Conservation (phyloP, 495 filamentous ascomycete genomes). For the Achaetomiella virescens region DNA sequence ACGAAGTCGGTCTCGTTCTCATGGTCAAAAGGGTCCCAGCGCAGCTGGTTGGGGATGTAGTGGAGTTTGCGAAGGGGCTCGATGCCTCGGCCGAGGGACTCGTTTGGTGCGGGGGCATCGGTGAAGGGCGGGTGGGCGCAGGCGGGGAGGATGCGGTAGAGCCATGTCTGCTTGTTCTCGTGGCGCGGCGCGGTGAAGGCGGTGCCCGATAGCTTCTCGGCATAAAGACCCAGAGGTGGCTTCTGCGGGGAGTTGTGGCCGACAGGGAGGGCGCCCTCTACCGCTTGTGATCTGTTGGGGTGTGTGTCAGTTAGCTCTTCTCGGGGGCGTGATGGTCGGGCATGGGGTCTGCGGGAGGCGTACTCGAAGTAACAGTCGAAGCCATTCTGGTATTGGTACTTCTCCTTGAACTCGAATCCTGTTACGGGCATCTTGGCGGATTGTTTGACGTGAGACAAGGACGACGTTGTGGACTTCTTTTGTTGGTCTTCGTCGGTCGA, state of each 20-base stretch:
- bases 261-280: constrained; percentile 43
- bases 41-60: constrained; percentile 79
- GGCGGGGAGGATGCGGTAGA: constrained; percentile 84
- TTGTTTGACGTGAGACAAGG: not conserved
- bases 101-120: constrained; percentile 31
- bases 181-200: constrained; percentile 86
- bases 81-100: constrained; percentile 15
- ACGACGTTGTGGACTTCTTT: not conserved
- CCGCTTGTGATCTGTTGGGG: constrained; percentile 39
- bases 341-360: constrained; percentile 9
- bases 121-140: constrained; percentile 74
- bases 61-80: constrained; percentile 41
- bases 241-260: constrained; percentile 87
- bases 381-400: constrained; percentile 63
- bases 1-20: constrained; percentile 66
- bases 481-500: not conserved
- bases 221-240: constrained; percentile 74
- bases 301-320: not conserved
- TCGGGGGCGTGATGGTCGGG: not conserved
- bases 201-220: constrained; percentile 90
- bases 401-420: constrained; percentile 49
- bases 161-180: constrained; percentile 89
- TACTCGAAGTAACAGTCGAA: constrained; percentile 60
- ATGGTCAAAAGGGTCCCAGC: constrained; percentile 89
- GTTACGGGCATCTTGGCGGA: constrained; percentile 51